phyloP scores from a whole-genome alignment of 2,329 filamentous ascomycete genomes.

The Aspergillus carbonarius region DNA sequence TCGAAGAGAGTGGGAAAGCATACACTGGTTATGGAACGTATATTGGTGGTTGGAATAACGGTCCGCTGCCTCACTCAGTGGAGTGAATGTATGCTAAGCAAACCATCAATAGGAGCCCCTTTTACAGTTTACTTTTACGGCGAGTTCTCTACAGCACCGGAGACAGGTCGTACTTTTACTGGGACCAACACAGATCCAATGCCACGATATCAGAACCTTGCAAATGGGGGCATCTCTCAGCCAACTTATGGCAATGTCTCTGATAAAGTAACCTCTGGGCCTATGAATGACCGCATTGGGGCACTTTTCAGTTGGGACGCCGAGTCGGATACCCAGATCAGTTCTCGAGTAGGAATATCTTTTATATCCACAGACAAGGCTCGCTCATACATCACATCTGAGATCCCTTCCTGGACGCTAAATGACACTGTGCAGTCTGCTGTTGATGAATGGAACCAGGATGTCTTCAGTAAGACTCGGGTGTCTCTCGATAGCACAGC shows the following conservation, averaged over 20 bases:
- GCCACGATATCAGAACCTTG: conserved; percentile 50
- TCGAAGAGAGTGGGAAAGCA: conserved; percentile 37
- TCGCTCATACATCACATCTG: conserved; percentile 62
- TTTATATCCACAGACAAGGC: conserved; percentile 65
- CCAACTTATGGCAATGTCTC: conserved; percentile 52
- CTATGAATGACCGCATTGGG: conserved; percentile 55
- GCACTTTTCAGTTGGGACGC: conserved; percentile 61
- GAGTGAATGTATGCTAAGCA: background rate
- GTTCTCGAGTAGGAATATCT: conserved; percentile 64
- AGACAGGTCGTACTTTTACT: conserved; percentile 39
- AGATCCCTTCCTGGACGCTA: conserved; percentile 66
- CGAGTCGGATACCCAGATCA: conserved; percentile 50
- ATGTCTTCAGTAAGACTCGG: conserved; percentile 51
- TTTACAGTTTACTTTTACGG: conserved; percentile 49
- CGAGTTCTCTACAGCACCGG: conserved; percentile 40
- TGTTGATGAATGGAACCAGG: conserved; percentile 58
- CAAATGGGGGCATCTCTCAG: conserved; percentile 59
- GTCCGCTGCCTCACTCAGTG: conserved; percentile 15
- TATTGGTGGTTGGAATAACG: conserved; percentile 47
- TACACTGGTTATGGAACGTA: conserved; percentile 52
- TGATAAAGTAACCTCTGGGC: conserved; percentile 55
- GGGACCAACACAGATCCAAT: conserved; percentile 37
- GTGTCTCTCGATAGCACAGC: conserved; percentile 34
- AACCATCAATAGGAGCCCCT: conserved; percentile 28
- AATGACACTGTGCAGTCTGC: conserved; percentile 52